A percentile compares a stretch with the other conserved stretches of the same genome.
phyloP scores from a whole-genome alignment of 495 filamentous ascomycete genomes.

The Aspergillus sclerotiicarbonarius region DNA sequence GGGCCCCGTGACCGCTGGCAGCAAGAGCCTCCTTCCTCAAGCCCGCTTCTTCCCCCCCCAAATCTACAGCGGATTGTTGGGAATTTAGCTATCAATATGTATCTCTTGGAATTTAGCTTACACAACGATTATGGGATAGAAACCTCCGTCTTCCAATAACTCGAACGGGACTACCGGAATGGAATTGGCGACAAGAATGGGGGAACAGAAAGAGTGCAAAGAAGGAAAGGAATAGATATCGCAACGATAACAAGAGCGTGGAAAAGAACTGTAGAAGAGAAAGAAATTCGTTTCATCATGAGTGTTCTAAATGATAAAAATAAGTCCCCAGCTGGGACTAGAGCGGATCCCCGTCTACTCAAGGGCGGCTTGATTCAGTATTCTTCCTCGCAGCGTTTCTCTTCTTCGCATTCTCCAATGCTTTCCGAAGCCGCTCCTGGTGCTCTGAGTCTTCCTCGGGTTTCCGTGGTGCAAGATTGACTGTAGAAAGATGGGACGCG shows the following conservation, averaged over 20 bases:
- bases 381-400: conserved; percentile 43
- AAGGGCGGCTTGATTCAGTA: background rate
- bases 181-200: no score
- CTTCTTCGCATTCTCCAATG: conserved; percentile 49
- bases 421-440: conserved; percentile 45
- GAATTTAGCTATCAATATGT: background rate
- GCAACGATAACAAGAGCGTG: no score
- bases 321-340: no score
- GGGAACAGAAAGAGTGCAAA: no score
- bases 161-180: background rate
- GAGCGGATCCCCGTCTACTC: background rate
- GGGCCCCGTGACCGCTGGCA: background rate
- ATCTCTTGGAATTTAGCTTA: background rate
- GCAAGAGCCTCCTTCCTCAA: background rate
- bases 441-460: conserved; percentile 36
- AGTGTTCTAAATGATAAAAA: no score
- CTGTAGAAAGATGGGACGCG: conserved; percentile 21
- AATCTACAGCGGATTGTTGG: background rate
- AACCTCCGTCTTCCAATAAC: background rate
- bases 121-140: background rate
- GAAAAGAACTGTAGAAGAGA: no score
- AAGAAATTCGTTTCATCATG: no score
- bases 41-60: no score
- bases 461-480: conserved; percentile 11
- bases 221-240: no score